These are phyloP conservation scores for Diddensiella caesifluorescens DNA, from an alignment of 805 yeast genomes.

Conservation along the genomic window DNA sequence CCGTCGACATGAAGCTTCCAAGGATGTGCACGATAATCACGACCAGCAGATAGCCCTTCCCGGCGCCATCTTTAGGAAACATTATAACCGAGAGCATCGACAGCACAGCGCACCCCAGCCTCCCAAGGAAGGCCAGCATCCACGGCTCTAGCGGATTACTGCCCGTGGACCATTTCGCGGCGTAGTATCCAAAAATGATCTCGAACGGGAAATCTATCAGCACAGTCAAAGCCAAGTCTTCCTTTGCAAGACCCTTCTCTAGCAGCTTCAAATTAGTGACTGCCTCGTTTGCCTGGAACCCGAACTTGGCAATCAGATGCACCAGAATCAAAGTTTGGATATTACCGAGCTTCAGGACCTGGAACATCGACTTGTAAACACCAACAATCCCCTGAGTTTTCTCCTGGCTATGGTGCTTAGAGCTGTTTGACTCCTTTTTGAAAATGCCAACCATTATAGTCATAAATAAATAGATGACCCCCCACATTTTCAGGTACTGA, in stretches of 20 bases:
- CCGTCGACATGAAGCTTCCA: slow-evolving; percentile 88
- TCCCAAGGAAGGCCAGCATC: slow-evolving; percentile 80
- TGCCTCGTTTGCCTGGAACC: slow-evolving; percentile 93
- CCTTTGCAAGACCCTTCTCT: slow-evolving; percentile 88
- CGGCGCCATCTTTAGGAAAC: slow-evolving; percentile 58
- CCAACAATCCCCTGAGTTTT: slow-evolving; percentile 30
- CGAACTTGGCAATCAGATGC: slow-evolving; percentile 77
- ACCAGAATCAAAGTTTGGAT: slow-evolving; percentile 70
- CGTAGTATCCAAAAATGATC: slow-evolving; percentile 89
- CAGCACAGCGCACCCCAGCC: slow-evolving; percentile 65
- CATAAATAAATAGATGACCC: slow-evolving; percentile 60
- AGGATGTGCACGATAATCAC: slow-evolving; percentile 78
- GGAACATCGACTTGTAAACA: slow-evolving; percentile 33
- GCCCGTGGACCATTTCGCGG: slow-evolving; percentile 91
- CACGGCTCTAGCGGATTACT: slow-evolving; percentile 69
- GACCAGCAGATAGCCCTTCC: slow-evolving; percentile 50
- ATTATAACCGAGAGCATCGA: slow-evolving; percentile 68
- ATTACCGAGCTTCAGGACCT: slow-evolving; percentile 47
- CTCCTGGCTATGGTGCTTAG: slow-evolving; percentile 16
- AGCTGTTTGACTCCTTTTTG: slow-evolving; percentile 67
- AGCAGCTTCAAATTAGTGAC: slow-evolving; percentile 88
- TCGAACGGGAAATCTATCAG: slow-evolving; percentile 95
- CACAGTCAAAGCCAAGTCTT: slow-evolving; percentile 88
- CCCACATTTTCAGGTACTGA: slow-evolving; percentile 73
- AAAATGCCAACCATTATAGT: slow-evolving; percentile 55